These are phyloP conservation scores for Trichoderma sp. DNA, from an alignment of 2,329 filamentous ascomycete genomes.

Conservation along the genomic window DNA sequence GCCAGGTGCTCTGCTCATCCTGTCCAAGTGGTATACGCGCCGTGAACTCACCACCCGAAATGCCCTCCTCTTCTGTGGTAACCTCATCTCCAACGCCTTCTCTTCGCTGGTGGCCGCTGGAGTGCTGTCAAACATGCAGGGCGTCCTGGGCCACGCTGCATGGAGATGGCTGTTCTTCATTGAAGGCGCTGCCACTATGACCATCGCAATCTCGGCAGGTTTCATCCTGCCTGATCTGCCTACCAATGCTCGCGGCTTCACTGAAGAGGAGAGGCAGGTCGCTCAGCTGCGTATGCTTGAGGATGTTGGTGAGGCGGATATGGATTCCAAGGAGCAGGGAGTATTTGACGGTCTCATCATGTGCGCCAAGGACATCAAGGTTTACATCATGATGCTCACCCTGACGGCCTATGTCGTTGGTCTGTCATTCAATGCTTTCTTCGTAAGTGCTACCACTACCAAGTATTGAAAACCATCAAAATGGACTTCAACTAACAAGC, in stretches of 20 bases:
- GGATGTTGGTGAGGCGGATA: conserved; percentile 56
- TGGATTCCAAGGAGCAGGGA: conserved; percentile 48
- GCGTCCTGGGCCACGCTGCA: conserved; percentile 50
- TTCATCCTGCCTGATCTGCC: conserved; percentile 55
- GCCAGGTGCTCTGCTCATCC: conserved; percentile 60
- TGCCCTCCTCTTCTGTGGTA: conserved; percentile 57
- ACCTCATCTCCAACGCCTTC: conserved; percentile 59
- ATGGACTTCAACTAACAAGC: conserved; percentile 1
- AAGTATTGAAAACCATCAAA: background rate
- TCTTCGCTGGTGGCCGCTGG: conserved; percentile 57
- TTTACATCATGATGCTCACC: conserved; percentile 62
- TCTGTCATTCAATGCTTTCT: conserved; percentile 57
- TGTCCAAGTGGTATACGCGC: conserved; percentile 66
- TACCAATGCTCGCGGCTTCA: conserved; percentile 56
- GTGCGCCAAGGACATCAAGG: conserved; percentile 59
- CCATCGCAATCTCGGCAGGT: conserved; percentile 43
- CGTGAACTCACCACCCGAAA: conserved; percentile 54
- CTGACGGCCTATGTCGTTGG: conserved; percentile 61
- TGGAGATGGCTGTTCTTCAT: conserved; percentile 64
- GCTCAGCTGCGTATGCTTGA: conserved; percentile 56
- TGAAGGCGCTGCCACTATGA: conserved; percentile 53
- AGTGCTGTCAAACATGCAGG: conserved; percentile 58
- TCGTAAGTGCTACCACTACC: conserved; percentile 36
- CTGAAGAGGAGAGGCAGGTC: conserved; percentile 54
- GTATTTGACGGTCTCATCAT: conserved; percentile 54